These are phyloP conservation scores for Miscanthus lutarioriparius DNA, from an alignment of 176 grass and related monocot species.

Conservation along the genomic window DNA sequence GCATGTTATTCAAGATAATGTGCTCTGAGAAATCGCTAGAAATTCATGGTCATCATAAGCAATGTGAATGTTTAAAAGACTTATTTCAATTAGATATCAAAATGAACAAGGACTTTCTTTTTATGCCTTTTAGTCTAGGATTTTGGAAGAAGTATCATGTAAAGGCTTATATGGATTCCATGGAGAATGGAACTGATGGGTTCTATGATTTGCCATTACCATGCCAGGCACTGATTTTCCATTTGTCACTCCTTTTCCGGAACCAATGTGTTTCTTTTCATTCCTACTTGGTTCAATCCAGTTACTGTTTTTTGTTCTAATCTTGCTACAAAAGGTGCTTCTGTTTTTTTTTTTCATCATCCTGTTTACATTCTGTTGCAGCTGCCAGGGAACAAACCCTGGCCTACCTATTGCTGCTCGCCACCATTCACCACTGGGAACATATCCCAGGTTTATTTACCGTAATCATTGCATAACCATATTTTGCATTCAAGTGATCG, in stretches of 20 bases:
- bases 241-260: background rate
- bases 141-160: slow-evolving; percentile 20
- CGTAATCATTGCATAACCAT: slow-evolving; percentile 5
- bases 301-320: background rate
- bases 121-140: background rate
- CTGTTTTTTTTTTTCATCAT: background rate
- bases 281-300: background rate
- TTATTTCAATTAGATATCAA: slow-evolving; percentile 24
- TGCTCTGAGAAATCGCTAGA: background rate
- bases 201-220: slow-evolving; percentile 1
- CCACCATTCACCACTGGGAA: background rate
- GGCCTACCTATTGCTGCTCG: background rate
- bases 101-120: background rate
- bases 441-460: slow-evolving; percentile 18
- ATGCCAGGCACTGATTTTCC: background rate
- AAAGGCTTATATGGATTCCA: slow-evolving; percentile 9
- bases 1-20: slow-evolving; percentile 1
- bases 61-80: slow-evolving; percentile 6
- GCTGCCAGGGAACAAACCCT: slow-evolving; percentile 11
- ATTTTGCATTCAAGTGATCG: background rate
- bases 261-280: background rate
- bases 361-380: background rate
- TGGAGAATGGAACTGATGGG: slow-evolving; percentile 8
- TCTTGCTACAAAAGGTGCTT: background rate
- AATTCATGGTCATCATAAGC: background rate